phyloP scores from a whole-genome alignment of 139 green algal species.

The Marvania coccoides region DNA sequence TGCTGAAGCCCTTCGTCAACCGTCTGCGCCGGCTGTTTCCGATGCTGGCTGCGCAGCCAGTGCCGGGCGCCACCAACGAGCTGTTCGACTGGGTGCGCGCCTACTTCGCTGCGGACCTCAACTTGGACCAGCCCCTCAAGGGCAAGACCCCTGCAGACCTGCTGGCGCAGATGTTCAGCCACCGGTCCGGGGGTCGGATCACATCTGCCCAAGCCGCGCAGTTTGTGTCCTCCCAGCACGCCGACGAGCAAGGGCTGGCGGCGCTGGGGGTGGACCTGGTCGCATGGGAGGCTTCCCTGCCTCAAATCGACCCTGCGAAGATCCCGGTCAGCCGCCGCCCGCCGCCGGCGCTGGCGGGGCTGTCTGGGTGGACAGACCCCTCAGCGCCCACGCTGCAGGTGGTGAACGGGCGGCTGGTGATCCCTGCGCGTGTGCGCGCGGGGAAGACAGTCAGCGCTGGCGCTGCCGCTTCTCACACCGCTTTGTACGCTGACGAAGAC shows the following conservation, averaged over 20 bases:
- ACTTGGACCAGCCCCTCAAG: background rate
- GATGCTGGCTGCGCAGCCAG: background rate
- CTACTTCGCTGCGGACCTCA: background rate
- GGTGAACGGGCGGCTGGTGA: too few species aligned
- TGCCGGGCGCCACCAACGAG: background rate
- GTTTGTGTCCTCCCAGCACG: background rate
- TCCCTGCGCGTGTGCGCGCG: too few species aligned
- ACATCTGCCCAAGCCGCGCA: background rate
- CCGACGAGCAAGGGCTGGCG: background rate
- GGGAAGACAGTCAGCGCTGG: too few species aligned
- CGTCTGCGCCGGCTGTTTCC: background rate
- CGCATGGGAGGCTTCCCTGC: constrained; percentile 2
- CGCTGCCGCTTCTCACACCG: background rate
- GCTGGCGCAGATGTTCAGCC: constrained; percentile 31
- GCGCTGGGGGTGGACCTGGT: background rate
- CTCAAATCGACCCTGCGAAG: too few species aligned
- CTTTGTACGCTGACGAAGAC: constrained; percentile 14
- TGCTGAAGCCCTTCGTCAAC: background rate
- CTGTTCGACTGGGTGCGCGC: background rate
- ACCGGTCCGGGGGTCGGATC: constrained; percentile 30
- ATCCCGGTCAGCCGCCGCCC: too few species aligned
- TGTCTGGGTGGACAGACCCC: too few species aligned
- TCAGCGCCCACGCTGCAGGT: too few species aligned
- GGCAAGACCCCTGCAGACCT: constrained; percentile 15
- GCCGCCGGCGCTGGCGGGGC: too few species aligned